phyloP scores from a whole-genome alignment of 306 rosid genomes.

The Dryas drummondii region DNA sequence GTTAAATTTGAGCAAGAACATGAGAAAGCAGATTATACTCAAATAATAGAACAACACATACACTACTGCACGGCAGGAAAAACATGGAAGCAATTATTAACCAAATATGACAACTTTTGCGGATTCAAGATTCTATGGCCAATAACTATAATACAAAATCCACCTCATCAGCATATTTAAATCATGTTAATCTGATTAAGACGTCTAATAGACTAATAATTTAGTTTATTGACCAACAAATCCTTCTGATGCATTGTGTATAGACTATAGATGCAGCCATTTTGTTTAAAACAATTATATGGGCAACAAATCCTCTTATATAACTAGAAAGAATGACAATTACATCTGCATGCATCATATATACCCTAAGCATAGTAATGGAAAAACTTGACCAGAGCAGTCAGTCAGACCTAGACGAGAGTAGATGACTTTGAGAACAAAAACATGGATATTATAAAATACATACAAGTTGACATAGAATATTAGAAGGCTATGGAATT shows the following conservation, averaged over 20 bases:
- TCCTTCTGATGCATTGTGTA: neutral
- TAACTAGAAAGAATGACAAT: too few relatives aligned
- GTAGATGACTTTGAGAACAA: constrained; percentile 7
- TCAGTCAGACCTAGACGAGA: neutral
- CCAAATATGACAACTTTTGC: neutral
- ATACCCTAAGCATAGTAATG: neutral
- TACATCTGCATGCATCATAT: neutral
- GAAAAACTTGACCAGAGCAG: neutral
- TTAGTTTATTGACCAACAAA: neutral
- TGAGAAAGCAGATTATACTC: too few relatives aligned
- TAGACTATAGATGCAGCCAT: too few relatives aligned
- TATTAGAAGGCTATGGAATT: neutral
- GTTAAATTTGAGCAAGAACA: neutral
- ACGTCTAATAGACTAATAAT: neutral
- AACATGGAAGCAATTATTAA: neutral
- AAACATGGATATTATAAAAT: neutral
- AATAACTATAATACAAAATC: neutral
- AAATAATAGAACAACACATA: too few relatives aligned
- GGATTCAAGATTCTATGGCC: neutral
- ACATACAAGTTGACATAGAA: constrained; percentile 9
- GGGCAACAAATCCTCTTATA: too few relatives aligned
- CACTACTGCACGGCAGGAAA: too few relatives aligned
- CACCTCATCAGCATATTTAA: neutral
- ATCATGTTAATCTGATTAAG: neutral
- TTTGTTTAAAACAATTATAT: too few relatives aligned